Conservation (phyloP, 73 alveolate genomes). For the Paramecium biaurelia region DNA sequence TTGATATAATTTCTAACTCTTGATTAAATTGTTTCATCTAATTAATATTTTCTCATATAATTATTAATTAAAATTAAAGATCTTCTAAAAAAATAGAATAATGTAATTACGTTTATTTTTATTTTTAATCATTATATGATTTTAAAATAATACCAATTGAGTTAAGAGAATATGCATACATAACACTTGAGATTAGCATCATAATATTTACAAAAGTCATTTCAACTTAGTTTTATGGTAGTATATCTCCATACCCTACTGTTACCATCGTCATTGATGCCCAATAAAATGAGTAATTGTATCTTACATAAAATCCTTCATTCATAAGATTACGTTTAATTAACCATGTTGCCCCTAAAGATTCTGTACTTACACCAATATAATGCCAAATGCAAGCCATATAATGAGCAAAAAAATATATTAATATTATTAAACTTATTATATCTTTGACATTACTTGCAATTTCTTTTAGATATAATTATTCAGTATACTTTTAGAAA, state of each 20-base stretch:
- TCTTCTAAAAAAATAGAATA: not conserved
- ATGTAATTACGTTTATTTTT: not conserved
- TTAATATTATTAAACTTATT: not conserved
- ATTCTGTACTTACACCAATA: not conserved
- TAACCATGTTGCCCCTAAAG: not conserved
- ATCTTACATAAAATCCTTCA: not conserved
- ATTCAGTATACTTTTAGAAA: not conserved
- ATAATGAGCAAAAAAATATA: slow-evolving; percentile 17
- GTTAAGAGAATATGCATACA: slow-evolving; percentile 41
- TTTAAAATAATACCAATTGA: slow-evolving; percentile 52
- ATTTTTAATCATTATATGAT: not conserved
- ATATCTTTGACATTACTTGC: not conserved
- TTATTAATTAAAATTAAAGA: not conserved
- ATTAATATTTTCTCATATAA: slow-evolving; percentile 45
- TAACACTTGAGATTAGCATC: slow-evolving; percentile 35
- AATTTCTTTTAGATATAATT: not conserved
- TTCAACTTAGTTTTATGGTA: slow-evolving; percentile 9
- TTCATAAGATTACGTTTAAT: not conserved
- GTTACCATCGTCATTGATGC: slow-evolving; percentile 32
- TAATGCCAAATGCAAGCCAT: slow-evolving; percentile 17
- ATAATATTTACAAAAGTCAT: not conserved
- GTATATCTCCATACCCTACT: slow-evolving; percentile 17
- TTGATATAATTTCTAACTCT: slow-evolving; percentile 42
- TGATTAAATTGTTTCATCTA: not conserved
- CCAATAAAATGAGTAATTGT: slow-evolving; percentile 38